These are phyloP conservation scores for Myxozyma mucilagina DNA, from an alignment of 805 yeast species.

Conservation along the genomic window DNA sequence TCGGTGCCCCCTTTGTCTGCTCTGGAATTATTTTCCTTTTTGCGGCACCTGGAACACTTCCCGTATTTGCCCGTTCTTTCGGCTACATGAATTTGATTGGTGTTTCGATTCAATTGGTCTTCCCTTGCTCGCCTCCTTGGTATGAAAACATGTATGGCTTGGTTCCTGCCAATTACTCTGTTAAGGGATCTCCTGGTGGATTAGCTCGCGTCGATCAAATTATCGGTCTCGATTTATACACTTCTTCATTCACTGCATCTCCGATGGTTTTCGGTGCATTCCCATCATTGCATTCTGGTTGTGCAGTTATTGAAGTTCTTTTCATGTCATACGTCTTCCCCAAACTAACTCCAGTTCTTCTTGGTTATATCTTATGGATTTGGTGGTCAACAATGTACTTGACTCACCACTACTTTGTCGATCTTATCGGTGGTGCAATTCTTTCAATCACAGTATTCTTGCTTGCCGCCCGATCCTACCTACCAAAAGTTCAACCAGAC, in stretches of 20 bases:
- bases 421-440: conserved; percentile 90
- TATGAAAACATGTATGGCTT: conserved; percentile 75
- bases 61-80: conserved; percentile 87
- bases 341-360: conserved; percentile 53
- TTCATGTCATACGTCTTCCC: conserved; percentile 87
- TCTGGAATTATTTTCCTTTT: conserved; percentile 76
- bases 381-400: conserved; percentile 99
- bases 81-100: conserved; percentile 92
- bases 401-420: conserved; percentile 94
- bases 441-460: conserved; percentile 70
- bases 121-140: conserved; percentile 99
- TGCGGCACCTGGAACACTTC: conserved; percentile 85
- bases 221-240: conserved; percentile 78
- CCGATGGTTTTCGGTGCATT: conserved; percentile 93
- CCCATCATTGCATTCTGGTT: conserved; percentile 87
- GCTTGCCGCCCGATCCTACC: conserved; percentile 59
- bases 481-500: conserved; percentile 54
- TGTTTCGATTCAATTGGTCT: conserved; percentile 74
- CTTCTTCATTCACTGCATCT: conserved; percentile 76
- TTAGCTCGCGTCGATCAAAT: conserved; percentile 80
- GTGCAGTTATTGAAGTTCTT: conserved; percentile 89
- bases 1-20: conserved; percentile 84
- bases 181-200: conserved; percentile 96
- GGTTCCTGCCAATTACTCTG: conserved; percentile 84
- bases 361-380: conserved; percentile 86